phyloP scores from a whole-genome alignment of 176 grass and related monocot genomes.

The Panicum miliaceum region DNA sequence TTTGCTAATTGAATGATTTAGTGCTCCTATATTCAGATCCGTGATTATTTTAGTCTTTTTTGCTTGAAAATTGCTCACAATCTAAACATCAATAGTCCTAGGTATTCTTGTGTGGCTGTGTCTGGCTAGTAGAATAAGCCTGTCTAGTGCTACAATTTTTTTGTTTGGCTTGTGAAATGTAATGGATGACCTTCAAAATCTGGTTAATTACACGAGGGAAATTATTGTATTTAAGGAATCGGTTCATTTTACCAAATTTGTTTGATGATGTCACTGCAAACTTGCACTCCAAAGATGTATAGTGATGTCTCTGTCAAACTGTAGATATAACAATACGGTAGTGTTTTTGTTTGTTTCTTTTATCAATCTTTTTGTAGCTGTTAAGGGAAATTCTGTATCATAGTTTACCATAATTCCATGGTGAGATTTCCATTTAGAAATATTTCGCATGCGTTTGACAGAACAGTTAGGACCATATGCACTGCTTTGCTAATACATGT shows the following conservation, averaged over 20 bases:
- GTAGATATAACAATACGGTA: neutral
- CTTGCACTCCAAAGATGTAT: neutral
- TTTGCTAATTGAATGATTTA: neutral
- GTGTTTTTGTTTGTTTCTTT: neutral
- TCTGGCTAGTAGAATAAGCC: neutral
- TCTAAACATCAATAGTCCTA: neutral
- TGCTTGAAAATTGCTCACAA: neutral
- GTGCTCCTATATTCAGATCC: neutral
- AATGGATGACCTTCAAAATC: neutral
- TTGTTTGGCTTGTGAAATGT: constrained; percentile 9
- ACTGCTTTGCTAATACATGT: neutral
- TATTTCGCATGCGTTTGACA: neutral
- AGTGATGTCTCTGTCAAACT: neutral
- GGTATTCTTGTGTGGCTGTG: no score
- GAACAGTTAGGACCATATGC: neutral
- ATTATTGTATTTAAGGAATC: neutral
- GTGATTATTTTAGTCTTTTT: neutral
- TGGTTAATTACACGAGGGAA: neutral
- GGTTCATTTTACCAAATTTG: neutral
- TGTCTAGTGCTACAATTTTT: neutral
- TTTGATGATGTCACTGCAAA: neutral
- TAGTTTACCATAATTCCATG: neutral
- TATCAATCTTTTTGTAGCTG: neutral
- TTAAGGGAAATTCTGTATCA: neutral
- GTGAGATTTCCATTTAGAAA: neutral